Percentiles rank a stretch among this genome's conserved stretches.
These are phyloP conservation scores for Fonsecaea pedrosoi DNA, from an alignment of 2,329 filamentous ascomycete genomes.

Conservation along the genomic window DNA sequence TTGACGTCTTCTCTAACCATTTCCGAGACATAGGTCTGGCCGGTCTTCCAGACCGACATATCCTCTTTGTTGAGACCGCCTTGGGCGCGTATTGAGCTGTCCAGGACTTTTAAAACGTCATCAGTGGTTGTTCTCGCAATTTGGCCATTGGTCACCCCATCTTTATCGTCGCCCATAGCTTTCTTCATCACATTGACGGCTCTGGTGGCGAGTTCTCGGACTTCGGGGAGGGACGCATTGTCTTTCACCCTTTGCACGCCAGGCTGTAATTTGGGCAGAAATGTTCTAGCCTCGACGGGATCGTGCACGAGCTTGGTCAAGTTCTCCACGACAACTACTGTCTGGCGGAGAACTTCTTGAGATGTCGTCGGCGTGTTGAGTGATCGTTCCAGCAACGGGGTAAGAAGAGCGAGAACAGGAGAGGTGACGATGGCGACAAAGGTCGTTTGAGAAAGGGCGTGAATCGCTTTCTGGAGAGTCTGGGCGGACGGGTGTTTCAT, in stretches of 20 bases:
- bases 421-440: conserved; percentile 97
- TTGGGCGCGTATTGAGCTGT: conserved; percentile 75
- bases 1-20: conserved; percentile 91
- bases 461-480: conserved; percentile 92
- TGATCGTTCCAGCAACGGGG: conserved; percentile 90
- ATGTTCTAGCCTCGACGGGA: conserved; percentile 90
- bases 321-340: conserved; percentile 96
- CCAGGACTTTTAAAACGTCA: conserved; percentile 76
- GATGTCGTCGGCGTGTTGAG: conserved; percentile 89
- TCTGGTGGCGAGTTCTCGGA: conserved; percentile 84
- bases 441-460: conserved; percentile 95
- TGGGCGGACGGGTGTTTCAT: conserved; percentile 93
- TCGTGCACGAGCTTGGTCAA: conserved; percentile 97
- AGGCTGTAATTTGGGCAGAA: conserved; percentile 91
- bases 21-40: conserved; percentile 76
- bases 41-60: conserved; percentile 66
- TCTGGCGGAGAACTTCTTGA: conserved; percentile 94
- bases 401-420: conserved; percentile 90
- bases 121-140: conserved; percentile 72
- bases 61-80: conserved; percentile 70
- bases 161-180: conserved; percentile 79
- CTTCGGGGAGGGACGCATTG: conserved; percentile 89
- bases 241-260: conserved; percentile 89
- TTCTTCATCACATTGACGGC: conserved; percentile 88
- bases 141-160: conserved; percentile 61